Conservation (phyloP, 495 filamentous ascomycete genomes). For the Thozetella sp. region DNA sequence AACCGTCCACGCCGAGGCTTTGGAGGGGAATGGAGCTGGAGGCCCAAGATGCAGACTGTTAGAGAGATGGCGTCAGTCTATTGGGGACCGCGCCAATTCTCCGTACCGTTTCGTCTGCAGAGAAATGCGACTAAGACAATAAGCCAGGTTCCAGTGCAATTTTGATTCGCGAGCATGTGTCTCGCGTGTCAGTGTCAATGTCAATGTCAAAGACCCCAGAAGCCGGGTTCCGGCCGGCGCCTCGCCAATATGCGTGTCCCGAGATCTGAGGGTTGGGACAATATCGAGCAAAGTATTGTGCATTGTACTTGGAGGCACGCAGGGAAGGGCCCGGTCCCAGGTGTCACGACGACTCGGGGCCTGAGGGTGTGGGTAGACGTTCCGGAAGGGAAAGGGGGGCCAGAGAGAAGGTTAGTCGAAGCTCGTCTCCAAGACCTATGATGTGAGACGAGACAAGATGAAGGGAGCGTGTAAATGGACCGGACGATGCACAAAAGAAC, state of each 20-base stretch:
- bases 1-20: background rate
- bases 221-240: background rate
- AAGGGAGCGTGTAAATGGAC: conserved; percentile 11
- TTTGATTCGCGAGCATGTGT: conserved; percentile 22
- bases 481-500: background rate
- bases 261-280: background rate
- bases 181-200: conserved; percentile 22
- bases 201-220: conserved; percentile 12
- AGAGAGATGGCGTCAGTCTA: conserved; percentile 14
- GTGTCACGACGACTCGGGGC: background rate
- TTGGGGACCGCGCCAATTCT: conserved; percentile 12
- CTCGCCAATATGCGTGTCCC: background rate
- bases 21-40: background rate
- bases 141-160: conserved; percentile 23
- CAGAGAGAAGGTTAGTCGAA: conserved; percentile 9
- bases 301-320: conserved; percentile 6
- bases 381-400: background rate
- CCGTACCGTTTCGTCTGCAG: conserved; percentile 15
- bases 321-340: background rate
- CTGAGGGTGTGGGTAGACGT: background rate
- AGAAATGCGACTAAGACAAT: conserved; percentile 16
- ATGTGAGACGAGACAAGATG: conserved; percentile 12
- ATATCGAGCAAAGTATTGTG: background rate
- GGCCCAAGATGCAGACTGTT: background rate
- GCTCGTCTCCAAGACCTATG: conserved; percentile 11